phyloP scores from a whole-genome alignment of 305 asterid genomes.

The Ruellia speciosa region DNA sequence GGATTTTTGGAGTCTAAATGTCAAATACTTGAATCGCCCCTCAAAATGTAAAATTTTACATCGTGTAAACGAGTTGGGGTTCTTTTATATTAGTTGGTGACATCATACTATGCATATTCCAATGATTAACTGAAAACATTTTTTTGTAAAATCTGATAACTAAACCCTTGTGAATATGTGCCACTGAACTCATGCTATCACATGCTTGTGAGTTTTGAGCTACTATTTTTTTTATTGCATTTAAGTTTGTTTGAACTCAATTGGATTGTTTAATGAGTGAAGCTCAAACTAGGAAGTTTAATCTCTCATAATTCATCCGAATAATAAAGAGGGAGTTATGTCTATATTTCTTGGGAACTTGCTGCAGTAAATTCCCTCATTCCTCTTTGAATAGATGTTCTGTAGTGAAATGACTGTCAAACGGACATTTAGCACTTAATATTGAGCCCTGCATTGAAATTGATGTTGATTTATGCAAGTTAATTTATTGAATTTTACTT shows the following conservation, averaged over 20 bases:
- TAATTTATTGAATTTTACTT: too few relatives aligned
- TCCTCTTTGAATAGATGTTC: conserved; percentile 4
- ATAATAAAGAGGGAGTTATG: background rate
- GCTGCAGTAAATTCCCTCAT: background rate
- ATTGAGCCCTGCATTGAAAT: too few relatives aligned
- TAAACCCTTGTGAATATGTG: background rate
- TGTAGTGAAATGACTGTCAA: background rate
- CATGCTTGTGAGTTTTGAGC: background rate
- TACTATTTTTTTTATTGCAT: background rate
- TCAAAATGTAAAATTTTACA: too few relatives aligned
- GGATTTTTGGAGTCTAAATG: too few relatives aligned
- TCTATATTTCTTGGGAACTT: background rate
- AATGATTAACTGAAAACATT: background rate
- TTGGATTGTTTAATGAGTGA: background rate
- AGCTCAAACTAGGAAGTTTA: background rate
- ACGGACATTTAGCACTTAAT: too few relatives aligned
- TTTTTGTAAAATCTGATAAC: background rate
- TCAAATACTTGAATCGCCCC: too few relatives aligned
- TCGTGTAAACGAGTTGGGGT: too few relatives aligned
- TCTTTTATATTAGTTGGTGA: background rate
- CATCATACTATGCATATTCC: background rate
- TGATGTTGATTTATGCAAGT: too few relatives aligned
- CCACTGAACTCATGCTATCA: conserved; percentile 1
- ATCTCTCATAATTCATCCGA: conserved; percentile 1
- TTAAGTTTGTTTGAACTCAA: background rate